These are phyloP conservation scores for Cordyceps fumosorosea DNA, from an alignment of 2,329 filamentous ascomycete genomes.

Conservation along the genomic window DNA sequence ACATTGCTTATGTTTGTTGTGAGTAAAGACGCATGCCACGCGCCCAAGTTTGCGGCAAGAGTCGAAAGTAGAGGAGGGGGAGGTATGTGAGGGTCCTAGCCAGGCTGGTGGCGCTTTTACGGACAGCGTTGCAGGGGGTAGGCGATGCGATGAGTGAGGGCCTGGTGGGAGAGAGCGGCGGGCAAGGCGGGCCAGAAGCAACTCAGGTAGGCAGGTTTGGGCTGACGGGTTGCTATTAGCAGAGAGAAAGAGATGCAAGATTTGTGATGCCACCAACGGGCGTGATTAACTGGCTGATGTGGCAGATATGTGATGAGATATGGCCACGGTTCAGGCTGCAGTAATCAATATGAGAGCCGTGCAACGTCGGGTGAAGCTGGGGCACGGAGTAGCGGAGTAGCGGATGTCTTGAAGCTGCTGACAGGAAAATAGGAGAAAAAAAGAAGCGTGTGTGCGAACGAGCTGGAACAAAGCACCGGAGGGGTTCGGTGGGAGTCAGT, in stretches of 20 bases:
- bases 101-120: background rate
- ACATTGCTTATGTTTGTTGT: background rate
- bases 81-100: background rate
- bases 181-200: background rate
- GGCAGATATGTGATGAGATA: background rate
- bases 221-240: background rate
- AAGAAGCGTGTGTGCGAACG: background rate
- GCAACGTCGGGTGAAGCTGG: background rate
- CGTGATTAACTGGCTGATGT: background rate
- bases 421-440: background rate
- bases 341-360: background rate
- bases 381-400: background rate
- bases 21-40: background rate
- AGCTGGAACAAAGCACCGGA: background rate
- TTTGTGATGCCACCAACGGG: background rate
- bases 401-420: background rate
- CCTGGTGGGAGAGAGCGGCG: background rate
- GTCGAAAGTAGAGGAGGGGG: background rate
- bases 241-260: background rate
- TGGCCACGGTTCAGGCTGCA: background rate
- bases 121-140: background rate
- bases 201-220: background rate
- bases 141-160: conserved; percentile 1
- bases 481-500: background rate
- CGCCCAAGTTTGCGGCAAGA: background rate